Evolutionary conservation across 768 basidiomycete species (phyloP), one percentile per base, ranked within the genome.

Genomic region (Thelephora aurantiotincta): DNA sequence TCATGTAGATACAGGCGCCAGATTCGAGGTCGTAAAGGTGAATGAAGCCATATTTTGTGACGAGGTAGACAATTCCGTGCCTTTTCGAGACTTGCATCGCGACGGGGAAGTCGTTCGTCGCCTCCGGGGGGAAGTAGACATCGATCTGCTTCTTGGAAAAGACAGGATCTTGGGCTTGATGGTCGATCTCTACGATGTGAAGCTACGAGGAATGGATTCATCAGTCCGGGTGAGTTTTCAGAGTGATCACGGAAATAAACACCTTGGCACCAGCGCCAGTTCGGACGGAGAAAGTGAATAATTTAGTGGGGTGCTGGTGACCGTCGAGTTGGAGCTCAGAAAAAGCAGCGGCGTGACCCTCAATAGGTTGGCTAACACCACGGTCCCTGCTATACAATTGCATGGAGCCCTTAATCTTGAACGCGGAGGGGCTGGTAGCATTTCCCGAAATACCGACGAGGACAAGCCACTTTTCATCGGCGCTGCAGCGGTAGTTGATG

Each of bases 21-120:
- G 91, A 78, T 65, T 99, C 96, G 53, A 98, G 78, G 65, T 99
- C 96, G 65, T 99, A 99, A 12, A 99, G 75, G 64, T 98, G 96
- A 60, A 99, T 98, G 69, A 99, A 99, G 36, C 96, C 96, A 62
- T 90, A 98, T 65, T 99, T 99, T 48, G 96, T 98, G 60, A 97
- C 89, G 49, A 99, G 75, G 68, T 93, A 99, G 58, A 96, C 70
- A 64, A 99, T 90, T 33, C 96, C 94, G 64, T 96, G 93, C 63
- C 89, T 88, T 65, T 84, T 81, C 35, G 96, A 98, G 33, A 98
- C 90, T 62, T 99, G 96, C 91, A 99, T 98, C 23, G 96, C 90
- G 23, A 99, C 96, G 14, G 96, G 96, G 73, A 99, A 99, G 60
- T 99, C 96, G 61, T 93, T 97, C 45, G 82, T 84, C 5, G 96